Percentiles rank a stretch among this genome's conserved stretches.
These are phyloP conservation scores for Cordyceps cicadae DNA, from an alignment of 2,329 filamentous ascomycete genomes.

Conservation along the genomic window DNA sequence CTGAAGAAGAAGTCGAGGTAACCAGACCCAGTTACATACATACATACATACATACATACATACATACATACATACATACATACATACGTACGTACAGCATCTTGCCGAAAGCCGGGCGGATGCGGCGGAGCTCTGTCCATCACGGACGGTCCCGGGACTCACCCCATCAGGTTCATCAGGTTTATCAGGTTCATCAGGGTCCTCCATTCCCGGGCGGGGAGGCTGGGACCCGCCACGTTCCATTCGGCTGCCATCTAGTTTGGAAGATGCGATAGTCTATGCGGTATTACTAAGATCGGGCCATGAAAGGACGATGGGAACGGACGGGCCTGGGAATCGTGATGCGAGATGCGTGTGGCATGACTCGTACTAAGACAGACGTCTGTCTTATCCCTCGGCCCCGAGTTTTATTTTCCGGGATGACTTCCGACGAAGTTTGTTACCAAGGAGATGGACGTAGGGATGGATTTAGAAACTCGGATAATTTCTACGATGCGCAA, in stretches of 20 bases:
- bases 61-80: no score
- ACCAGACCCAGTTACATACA: no score
- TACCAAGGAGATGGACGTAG: no score
- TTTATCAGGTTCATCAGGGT: no score
- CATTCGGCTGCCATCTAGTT: background rate
- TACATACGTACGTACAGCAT: no score
- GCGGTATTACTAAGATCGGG: conserved; percentile 3
- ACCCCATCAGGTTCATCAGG: background rate
- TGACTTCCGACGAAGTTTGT: background rate
- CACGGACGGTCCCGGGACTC: no score
- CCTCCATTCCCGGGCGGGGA: background rate
- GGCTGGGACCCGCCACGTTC: no score
- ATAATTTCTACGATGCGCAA: background rate
- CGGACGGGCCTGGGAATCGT: no score
- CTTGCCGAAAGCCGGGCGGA: background rate
- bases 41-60: no score
- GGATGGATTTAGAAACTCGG: background rate
- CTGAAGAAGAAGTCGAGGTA: no score
- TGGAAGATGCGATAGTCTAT: background rate
- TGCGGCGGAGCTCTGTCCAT: background rate
- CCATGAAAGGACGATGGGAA: background rate
- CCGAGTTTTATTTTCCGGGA: background rate
- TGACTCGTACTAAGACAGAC: background rate
- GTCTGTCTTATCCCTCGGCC: no score
- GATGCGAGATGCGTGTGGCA: background rate